Conservation (phyloP, 106 monocot genomes). For the Dendrobium catenatum region DNA sequence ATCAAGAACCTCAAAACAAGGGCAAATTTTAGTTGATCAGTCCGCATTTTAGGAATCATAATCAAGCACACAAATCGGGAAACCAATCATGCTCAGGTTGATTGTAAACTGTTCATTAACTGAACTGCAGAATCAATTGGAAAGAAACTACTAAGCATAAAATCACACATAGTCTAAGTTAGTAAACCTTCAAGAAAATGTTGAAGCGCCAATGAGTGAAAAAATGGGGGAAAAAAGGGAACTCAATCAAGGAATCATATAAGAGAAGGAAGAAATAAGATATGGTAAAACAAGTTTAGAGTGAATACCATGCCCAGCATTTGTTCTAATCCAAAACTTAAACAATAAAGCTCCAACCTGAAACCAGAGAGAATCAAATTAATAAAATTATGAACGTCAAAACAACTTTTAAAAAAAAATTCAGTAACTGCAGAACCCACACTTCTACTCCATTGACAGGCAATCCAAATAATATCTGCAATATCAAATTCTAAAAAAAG, state of each 20-base stretch:
- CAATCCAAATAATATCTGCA: slow-evolving; percentile 3
- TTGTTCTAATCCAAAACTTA: slow-evolving; percentile 8
- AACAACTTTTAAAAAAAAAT: neutral
- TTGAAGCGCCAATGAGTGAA: neutral
- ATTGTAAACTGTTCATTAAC: neutral
- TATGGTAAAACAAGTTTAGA: neutral
- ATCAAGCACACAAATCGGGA: neutral
- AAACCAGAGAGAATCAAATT: neutral
- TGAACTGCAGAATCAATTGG: neutral
- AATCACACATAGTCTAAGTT: neutral
- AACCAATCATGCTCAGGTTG: neutral
- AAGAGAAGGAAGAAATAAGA: neutral
- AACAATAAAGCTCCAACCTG: slow-evolving; percentile 7
- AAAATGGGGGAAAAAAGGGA: neutral
- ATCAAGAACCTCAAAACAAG: neutral
- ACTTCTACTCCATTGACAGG: slow-evolving; percentile 9
- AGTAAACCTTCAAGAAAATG: neutral
- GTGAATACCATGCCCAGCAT: neutral
- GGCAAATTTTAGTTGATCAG: neutral
- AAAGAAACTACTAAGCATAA: neutral
- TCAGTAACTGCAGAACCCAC: neutral
- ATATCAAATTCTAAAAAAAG: slow-evolving; percentile 3
- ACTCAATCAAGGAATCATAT: neutral
- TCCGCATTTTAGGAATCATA: neutral
- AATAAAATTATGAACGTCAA: neutral